Base-by-base conservation (phyloP, 345 rosid genomes). In the Eucalyptus tenuipes region DNA sequence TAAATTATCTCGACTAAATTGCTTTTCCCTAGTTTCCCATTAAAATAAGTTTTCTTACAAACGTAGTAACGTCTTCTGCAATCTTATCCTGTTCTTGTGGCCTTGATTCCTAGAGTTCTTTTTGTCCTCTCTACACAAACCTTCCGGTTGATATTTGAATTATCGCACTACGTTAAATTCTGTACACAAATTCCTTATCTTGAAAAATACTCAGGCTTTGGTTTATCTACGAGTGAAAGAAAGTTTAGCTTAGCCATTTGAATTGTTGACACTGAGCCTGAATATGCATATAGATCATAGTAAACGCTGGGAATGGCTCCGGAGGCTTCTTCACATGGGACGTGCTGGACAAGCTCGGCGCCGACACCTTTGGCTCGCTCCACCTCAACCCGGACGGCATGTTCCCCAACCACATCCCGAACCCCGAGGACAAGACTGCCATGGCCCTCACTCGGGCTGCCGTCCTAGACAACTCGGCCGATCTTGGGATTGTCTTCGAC, bases 401-500 rank as follows among this genome's bases (percentile, higher is more conserved):
- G 97, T 97, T 97, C 89, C 99, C 99, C 0, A 96, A 96, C 90
- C 99, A 97, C 92, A 97, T 96, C 47, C 99, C 99, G 9, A 96
- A 96, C 89, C 99, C 99, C 2, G 99, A 92, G 89, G 98, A 96
- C 94, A 91, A 95, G 88, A 95, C 90, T 49, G 98, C 99, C 81
- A 97, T 97, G 99, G 92, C 96, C 87, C 92, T 94, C n/a, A 96
- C 99, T 61, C 89, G 95, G 89, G 92, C 97, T 1, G 95, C 99
- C 31, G 99, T 97, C 89, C 93, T 96, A 0, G 91, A 94, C 49
- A 90, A 95, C 92, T 90, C 95, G 2, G 98, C 98, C 6, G 96
- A 97, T 90, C 98, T 97, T 0, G 99, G 99, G n/a, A 95, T 97
- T 55, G 99, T 97, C 57, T 97, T 97, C 47, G 99, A 97, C 93